These are phyloP conservation scores for Punctularia strigosozonata DNA, from an alignment of 768 basidiomycete species.

Conservation along the genomic window DNA sequence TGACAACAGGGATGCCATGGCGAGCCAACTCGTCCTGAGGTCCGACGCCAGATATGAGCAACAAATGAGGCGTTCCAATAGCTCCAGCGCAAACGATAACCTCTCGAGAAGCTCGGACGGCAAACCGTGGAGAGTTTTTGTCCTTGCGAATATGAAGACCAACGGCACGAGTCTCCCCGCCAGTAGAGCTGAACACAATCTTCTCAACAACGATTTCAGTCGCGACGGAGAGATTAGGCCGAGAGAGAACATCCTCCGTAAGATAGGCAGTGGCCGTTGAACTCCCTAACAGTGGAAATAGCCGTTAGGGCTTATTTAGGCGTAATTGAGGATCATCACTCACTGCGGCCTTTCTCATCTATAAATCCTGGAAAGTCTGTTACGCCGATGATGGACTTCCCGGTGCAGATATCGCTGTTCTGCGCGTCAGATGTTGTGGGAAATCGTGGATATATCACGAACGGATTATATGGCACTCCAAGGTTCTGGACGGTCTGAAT, in stretches of 20 bases:
- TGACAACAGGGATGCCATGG: not conserved
- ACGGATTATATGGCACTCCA: not conserved
- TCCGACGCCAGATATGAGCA: not conserved
- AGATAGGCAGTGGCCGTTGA: slow-evolving; percentile 17
- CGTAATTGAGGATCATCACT: not conserved
- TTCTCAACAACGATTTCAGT: slow-evolving; percentile 7
- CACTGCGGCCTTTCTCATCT: slow-evolving; percentile 10
- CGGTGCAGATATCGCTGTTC: slow-evolving; percentile 11
- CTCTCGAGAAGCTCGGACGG: not conserved
- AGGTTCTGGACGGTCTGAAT: not conserved
- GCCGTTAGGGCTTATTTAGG: not conserved
- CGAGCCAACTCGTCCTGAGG: not conserved
- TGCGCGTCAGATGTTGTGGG: not conserved
- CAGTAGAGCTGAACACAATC: slow-evolving; percentile 9
- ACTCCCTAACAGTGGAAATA: slow-evolving; percentile 8
- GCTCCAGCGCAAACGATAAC: not conserved
- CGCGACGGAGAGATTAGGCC: slow-evolving; percentile 16
- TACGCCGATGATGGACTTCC: slow-evolving; percentile 7
- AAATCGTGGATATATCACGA: not conserved
- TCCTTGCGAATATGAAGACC: not conserved
- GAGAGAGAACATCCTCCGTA: slow-evolving; percentile 8
- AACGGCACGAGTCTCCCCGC: not conserved
- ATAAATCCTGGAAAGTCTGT: slow-evolving; percentile 7
- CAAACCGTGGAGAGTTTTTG: not conserved
- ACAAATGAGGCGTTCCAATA: not conserved